Conservation (phyloP, 208 protist species). For the Angomonas deanei region DNA sequence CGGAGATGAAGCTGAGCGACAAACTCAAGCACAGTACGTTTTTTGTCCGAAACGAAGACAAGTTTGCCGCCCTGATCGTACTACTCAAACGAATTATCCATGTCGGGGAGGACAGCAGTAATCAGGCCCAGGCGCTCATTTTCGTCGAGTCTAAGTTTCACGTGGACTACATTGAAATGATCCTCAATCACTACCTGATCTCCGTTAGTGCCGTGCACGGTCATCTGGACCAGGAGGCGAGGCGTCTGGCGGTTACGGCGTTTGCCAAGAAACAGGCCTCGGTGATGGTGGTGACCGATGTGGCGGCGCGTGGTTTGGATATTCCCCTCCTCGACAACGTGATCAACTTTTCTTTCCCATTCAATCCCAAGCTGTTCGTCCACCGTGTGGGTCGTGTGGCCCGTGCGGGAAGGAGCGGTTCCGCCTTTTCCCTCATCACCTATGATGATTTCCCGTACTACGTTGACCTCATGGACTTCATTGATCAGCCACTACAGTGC, state of each 20-base stretch:
- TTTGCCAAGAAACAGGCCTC: constrained; percentile 88
- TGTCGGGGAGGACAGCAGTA: constrained; percentile 37
- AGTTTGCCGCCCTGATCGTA: constrained; percentile 92
- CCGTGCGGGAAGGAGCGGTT: constrained; percentile 95
- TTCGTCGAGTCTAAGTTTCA: constrained; percentile 97
- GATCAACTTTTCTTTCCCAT: constrained; percentile 99
- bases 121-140: constrained; percentile 92
- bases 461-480: constrained; percentile 84
- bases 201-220: constrained; percentile 90
- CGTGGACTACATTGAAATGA: constrained; percentile 93
- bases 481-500: constrained; percentile 69
- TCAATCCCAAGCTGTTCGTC: constrained; percentile 97
- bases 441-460: constrained; percentile 96
- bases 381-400: constrained; percentile 98
- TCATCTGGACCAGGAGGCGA: constrained; percentile 96
- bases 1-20: constrained; percentile 95
- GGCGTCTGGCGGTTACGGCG: constrained; percentile 92
- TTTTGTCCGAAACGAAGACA: constrained; percentile 93
- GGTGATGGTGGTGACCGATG: constrained; percentile 98
- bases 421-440: constrained; percentile 94
- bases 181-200: constrained; percentile 87
- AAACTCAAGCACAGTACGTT: constrained; percentile 94
- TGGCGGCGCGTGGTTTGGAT: constrained; percentile 99
- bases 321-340: constrained; percentile 99
- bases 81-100: constrained; percentile 88